phyloP scores from a whole-genome alignment of 2,329 filamentous ascomycete genomes.

The Fusarium brachygibbosum region DNA sequence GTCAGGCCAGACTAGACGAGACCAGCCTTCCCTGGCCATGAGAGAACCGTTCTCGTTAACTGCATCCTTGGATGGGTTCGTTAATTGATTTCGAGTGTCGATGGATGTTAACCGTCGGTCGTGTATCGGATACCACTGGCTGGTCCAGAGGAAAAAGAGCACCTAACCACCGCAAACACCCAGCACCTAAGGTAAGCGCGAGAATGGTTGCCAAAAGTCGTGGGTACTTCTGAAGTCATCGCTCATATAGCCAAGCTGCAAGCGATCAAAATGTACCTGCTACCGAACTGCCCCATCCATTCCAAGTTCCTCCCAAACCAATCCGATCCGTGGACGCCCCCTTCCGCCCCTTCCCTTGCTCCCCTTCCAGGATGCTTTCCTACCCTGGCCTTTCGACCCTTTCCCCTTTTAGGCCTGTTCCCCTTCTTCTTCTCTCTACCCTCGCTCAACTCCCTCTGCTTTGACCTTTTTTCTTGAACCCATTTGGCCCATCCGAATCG shows the following conservation, averaged over 20 bases:
- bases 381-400: conserved; percentile 39
- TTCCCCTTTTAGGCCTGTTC: conserved; percentile 45
- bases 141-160: conserved; percentile 3
- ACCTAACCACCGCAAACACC: not conserved
- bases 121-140: conserved; percentile 29
- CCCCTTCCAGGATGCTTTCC: conserved; percentile 37
- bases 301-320: conserved; percentile 14
- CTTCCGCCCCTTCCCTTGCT: conserved; percentile 25
- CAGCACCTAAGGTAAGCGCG: not conserved
- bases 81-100: conserved; percentile 7
- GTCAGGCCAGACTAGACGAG: not conserved
- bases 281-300: conserved; percentile 26
- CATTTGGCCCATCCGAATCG: conserved; percentile 40
- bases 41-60: conserved; percentile 20
- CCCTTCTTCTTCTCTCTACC: conserved; percentile 40
- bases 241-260: not conserved
- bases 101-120: not conserved
- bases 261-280: conserved; percentile 14
- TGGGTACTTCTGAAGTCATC: conserved; percentile 11
- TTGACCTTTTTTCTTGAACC: conserved; percentile 44
- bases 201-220: conserved; percentile 16
- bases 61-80: conserved; percentile 12
- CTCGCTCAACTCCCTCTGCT: conserved; percentile 42
- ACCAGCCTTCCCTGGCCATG: conserved; percentile 6
- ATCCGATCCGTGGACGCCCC: conserved; percentile 33